These are phyloP conservation scores for Candida sp. DNA, from an alignment of 1,139 yeast genomes.

Conservation along the genomic window DNA sequence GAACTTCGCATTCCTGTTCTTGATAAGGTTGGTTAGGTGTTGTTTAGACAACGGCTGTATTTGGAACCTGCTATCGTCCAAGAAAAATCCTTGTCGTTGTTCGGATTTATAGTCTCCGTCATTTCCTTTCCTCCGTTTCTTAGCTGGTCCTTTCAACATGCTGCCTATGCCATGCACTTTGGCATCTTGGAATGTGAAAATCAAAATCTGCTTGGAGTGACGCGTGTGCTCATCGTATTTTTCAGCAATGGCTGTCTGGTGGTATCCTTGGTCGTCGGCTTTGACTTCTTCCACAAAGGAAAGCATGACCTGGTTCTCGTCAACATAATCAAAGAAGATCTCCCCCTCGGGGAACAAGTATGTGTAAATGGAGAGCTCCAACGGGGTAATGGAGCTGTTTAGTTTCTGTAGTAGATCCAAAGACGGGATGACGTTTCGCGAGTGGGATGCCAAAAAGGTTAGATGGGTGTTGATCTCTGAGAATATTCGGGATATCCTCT, in stretches of 20 bases:
- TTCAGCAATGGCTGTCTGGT: constrained; percentile 36
- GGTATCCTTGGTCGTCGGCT: constrained; percentile 47
- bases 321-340: constrained; percentile 69
- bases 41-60: constrained; percentile 28
- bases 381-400: constrained; percentile 28
- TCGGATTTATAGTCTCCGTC: constrained; percentile 11
- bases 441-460: constrained; percentile 46
- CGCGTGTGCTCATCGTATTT: constrained; percentile 32
- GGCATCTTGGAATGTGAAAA: constrained; percentile 84
- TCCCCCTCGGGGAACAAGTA: constrained; percentile 72
- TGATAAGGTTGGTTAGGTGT: constrained; percentile 61
- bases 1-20: constrained; percentile 61
- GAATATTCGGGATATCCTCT: constrained; percentile 26
- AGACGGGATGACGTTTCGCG: constrained; percentile 46
- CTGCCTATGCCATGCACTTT: constrained; percentile 45
- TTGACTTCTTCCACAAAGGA: constrained; percentile 35
- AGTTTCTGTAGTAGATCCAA: constrained; percentile 36
- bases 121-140: constrained; percentile 14
- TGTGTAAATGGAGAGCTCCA: constrained; percentile 68
- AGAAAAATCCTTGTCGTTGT: constrained; percentile 25
- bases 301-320: constrained; percentile 58
- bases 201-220: constrained; percentile 50
- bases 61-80: constrained; percentile 25
- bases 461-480: constrained; percentile 44
- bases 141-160: constrained; percentile 24